These are phyloP conservation scores for Septoria linicola DNA, from an alignment of 2,329 filamentous ascomycete genomes.

Conservation along the genomic window DNA sequence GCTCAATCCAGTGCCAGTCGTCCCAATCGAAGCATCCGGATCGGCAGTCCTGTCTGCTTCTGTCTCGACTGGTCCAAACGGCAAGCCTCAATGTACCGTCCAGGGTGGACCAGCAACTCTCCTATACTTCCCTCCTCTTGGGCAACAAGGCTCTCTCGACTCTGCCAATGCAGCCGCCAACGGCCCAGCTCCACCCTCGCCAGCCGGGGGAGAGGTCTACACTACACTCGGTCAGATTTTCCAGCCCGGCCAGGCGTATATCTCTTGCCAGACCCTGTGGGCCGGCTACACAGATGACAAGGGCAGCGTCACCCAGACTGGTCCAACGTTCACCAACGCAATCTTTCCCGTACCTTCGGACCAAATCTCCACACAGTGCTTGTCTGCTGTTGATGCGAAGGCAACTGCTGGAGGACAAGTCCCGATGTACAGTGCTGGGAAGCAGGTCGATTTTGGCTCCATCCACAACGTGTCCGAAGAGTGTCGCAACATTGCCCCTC, in stretches of 20 bases:
- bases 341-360: constrained; percentile 28
- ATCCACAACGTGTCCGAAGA: not conserved
- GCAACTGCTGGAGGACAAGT: not conserved
- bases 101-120: constrained; percentile 29
- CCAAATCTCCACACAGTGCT: constrained; percentile 28
- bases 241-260: constrained; percentile 24
- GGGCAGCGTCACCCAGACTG: constrained; percentile 15
- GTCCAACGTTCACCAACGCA: constrained; percentile 29
- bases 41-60: not conserved
- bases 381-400: not conserved
- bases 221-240: constrained; percentile 27
- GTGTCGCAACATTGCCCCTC: constrained; percentile 13
- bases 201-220: constrained; percentile 12
- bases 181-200: constrained; percentile 4
- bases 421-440: not conserved
- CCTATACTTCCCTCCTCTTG: constrained; percentile 28
- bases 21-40: too few species aligned
- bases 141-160: not conserved
- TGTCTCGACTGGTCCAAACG: not conserved
- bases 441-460: not conserved
- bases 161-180: not conserved
- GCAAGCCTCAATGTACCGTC: constrained; percentile 25
- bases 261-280: constrained; percentile 20
- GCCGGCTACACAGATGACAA: constrained; percentile 16
- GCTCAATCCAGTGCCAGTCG: not conserved